Evolutionary conservation across 179 eudicot genomes (phyloP), one percentile per base, ranked within the genome.

Genomic region (Beta macrorhiza): DNA sequence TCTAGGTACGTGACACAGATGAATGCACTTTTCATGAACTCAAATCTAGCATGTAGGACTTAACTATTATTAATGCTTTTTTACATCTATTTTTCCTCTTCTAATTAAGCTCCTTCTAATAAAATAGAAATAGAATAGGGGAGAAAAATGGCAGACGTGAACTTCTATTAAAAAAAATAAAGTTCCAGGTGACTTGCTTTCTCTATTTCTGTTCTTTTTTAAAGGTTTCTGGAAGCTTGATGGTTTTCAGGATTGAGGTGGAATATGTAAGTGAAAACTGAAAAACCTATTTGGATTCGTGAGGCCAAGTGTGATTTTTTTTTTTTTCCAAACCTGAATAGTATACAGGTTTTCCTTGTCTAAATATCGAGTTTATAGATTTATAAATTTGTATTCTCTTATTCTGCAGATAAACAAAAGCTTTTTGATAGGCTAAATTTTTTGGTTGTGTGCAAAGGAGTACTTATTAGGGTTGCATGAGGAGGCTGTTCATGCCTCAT

Each of bases 1-100:
- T 90, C 92, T 52, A 92, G 97, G 98, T 91, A 84, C 15, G 67
- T 78, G 81, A 58, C 61, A 55, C 75, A 65, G 58, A 58, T 55
- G 10, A 65, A 65, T 25, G 11, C 68, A 7, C 20, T 52, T 44
- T 1, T 55, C 15, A 56, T 78, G 14, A 79, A 74, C 44, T 32
- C 29, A 53, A 20, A 32, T 13, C 37, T 14, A 44, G 14, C 25
- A 55, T 73, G 75, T 67, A 11, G 32, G 17, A 58, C 22, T 10
- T 32, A 44, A 52, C 71, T 63, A 8, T 6, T 75, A 14, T 17
- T 68, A 8, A 55, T 67, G 17, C 53, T 61, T 47, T 37, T 25
- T 8, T 45, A 45, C 53, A 14, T 49, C 49, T 56, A 1, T 69
- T 15, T 49, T 55, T 19, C 14, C 11, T 56, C 15, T 74, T 19